These are phyloP conservation scores for Stenogyne calaminthoides DNA, from an alignment of 305 asterid species.

Conservation along the genomic window DNA sequence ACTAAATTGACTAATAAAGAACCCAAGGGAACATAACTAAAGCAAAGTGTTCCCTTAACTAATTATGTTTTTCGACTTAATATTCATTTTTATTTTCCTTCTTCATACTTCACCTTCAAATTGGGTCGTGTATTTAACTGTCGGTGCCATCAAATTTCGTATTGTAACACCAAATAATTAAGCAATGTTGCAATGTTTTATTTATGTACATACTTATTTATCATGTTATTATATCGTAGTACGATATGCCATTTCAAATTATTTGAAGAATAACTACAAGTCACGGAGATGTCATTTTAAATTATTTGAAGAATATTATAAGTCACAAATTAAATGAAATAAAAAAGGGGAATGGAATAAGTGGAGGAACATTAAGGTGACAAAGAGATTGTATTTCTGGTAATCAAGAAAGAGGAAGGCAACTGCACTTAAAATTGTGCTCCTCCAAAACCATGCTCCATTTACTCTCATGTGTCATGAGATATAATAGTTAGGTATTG, in stretches of 20 bases:
- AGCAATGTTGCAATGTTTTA: no score
- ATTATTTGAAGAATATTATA: not conserved
- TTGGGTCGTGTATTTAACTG: no score
- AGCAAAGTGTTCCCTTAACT: conserved; percentile 25
- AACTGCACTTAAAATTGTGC: conserved; percentile 31
- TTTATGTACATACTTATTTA: no score
- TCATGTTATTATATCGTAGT: no score
- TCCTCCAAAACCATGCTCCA: conserved; percentile 50
- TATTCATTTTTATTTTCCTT: not conserved
- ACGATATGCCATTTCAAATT: no score
- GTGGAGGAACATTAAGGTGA: conserved; percentile 8
- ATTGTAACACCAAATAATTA: no score
- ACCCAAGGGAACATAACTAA: conserved; percentile 33
- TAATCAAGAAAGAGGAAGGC: conserved; percentile 41
- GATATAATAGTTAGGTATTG: conserved; percentile 52
- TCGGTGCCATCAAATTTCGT: no score
- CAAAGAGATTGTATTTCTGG: conserved; percentile 23
- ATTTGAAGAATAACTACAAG: no score
- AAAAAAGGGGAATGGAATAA: not conserved
- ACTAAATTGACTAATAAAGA: conserved; percentile 30
- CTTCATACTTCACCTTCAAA: no score
- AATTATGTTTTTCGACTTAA: not conserved
- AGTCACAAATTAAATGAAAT: not conserved
- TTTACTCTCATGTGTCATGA: conserved; percentile 38
- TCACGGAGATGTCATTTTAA: no score